Evolutionary conservation across 1,139 yeast genomes (phyloP).

Genomic region (Ashbya aceris): DNA sequence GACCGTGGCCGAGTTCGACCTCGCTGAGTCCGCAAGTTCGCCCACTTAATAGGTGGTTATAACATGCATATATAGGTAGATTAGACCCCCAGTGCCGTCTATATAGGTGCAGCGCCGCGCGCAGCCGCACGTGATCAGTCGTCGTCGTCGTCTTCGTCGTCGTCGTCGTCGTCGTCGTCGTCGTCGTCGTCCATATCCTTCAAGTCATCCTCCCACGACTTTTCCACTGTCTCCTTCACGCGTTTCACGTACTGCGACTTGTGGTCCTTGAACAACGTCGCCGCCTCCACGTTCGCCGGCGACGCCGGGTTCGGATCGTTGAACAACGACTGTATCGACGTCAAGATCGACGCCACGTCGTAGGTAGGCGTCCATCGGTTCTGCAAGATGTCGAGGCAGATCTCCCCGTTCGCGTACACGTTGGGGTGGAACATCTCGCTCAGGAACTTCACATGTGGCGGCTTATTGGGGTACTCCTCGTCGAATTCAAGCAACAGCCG

Average conservation of each 20-base stretch:
- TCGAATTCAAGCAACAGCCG: conserved; percentile 79
- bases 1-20: not conserved
- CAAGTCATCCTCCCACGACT: conserved; percentile 75
- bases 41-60: too few species aligned
- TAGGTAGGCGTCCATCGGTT: conserved; percentile 99
- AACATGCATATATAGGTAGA: too few species aligned
- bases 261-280: conserved; percentile 89
- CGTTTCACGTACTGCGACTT: conserved; percentile 84
- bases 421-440: conserved; percentile 98
- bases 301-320: conserved; percentile 95
- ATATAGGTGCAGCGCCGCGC: too few species aligned
- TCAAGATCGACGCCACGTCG: conserved; percentile 93
- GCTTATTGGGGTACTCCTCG: conserved; percentile 96
- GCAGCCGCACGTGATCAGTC: conserved; percentile 2
- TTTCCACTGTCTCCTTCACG: conserved; percentile 90
- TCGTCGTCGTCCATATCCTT: conserved; percentile 62
- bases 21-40: not conserved
- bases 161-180: conserved; percentile 40
- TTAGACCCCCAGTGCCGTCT: too few species aligned
- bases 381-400: conserved; percentile 90
- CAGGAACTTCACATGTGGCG: conserved; percentile 84
- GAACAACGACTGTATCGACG: conserved; percentile 71
- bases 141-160: conserved; percentile 32
- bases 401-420: conserved; percentile 90
- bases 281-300: conserved; percentile 98